Evolutionary conservation across 805 yeast species (phyloP).

Genomic region (Barnettozyma pratensis): DNA sequence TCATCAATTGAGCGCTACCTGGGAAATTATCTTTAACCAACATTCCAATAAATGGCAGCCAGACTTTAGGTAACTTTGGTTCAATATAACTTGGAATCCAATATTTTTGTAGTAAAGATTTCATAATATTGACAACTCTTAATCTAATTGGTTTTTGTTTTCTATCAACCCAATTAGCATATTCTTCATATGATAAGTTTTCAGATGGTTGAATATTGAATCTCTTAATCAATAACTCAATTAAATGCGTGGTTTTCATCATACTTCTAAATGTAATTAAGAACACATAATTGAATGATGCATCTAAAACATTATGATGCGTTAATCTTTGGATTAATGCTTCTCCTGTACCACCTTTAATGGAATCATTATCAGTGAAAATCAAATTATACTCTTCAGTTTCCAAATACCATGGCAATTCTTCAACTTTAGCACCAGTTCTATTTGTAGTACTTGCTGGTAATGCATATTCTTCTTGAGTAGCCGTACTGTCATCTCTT

Average conservation of each 20-base stretch:
- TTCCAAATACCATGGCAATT: slow-evolving; percentile 68
- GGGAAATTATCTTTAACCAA: slow-evolving; percentile 38
- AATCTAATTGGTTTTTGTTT: slow-evolving; percentile 64
- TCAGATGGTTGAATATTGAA: slow-evolving; percentile 79
- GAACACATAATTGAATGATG: slow-evolving; percentile 62
- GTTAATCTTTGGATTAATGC: slow-evolving; percentile 80
- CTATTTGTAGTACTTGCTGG: slow-evolving; percentile 26
- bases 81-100: slow-evolving; percentile 64
- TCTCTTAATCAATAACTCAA: slow-evolving; percentile 54
- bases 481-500: slow-evolving; percentile 29
- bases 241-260: slow-evolving; percentile 58
- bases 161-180: slow-evolving; percentile 66
- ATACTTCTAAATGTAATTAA: slow-evolving; percentile 74
- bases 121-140: slow-evolving; percentile 63
- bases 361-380: slow-evolving; percentile 62
- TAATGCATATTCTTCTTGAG: slow-evolving; percentile 23
- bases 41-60: slow-evolving; percentile 35
- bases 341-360: slow-evolving; percentile 78
- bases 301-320: slow-evolving; percentile 59
- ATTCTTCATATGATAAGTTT: slow-evolving; percentile 79
- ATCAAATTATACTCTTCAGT: slow-evolving; percentile 56
- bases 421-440: slow-evolving; percentile 25
- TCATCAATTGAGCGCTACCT: slow-evolving; percentile 36
- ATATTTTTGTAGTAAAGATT: slow-evolving; percentile 57
- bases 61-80: slow-evolving; percentile 32